Evolutionary conservation across 345 rosid genomes (phyloP).

Genomic region (Cardamine occulta): DNA sequence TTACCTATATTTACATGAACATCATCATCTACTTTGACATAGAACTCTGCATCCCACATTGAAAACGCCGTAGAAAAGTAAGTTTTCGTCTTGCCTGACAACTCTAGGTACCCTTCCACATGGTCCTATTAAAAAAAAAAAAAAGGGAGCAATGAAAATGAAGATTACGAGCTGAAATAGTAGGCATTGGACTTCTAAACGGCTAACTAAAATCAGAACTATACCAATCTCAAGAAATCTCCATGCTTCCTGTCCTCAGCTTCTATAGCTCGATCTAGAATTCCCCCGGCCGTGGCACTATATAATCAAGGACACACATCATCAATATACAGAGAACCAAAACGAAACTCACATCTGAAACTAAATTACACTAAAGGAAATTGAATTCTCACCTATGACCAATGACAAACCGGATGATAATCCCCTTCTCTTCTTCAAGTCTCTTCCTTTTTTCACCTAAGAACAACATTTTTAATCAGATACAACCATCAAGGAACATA

Average conservation of each 20-base stretch:
- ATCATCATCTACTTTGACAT: constrained; percentile 96
- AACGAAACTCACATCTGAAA: neutral
- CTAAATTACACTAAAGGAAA: neutral
- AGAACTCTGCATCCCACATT: constrained; percentile 96
- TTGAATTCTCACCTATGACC: constrained; percentile 70
- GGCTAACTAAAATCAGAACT: neutral
- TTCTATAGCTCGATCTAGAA: constrained; percentile 88
- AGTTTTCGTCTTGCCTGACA: constrained; percentile 94
- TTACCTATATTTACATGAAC: constrained; percentile 97
- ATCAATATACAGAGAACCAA: neutral
- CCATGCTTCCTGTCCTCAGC: constrained; percentile 94
- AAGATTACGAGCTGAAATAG: neutral
- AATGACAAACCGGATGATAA: constrained; percentile 82
- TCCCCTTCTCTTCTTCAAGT: constrained; percentile 94
- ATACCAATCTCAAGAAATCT: constrained; percentile 86
- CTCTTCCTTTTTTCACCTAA: constrained; percentile 85
- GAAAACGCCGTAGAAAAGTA: constrained; percentile 90
- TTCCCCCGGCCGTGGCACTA: constrained; percentile 91
- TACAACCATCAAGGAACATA: constrained; percentile 21
- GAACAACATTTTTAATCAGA: constrained; percentile 14
- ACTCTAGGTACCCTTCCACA: constrained; percentile 95
- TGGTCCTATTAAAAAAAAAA: constrained; percentile 65
- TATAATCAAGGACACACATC: constrained; percentile 17
- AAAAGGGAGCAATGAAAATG: constrained; percentile 25
- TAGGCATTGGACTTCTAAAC: neutral